A percentile compares a stretch with the other conserved stretches of the same genome.
These are phyloP conservation scores for Arthroderma uncinatum DNA, from an alignment of 2,329 filamentous ascomycete genomes.

Conservation along the genomic window DNA sequence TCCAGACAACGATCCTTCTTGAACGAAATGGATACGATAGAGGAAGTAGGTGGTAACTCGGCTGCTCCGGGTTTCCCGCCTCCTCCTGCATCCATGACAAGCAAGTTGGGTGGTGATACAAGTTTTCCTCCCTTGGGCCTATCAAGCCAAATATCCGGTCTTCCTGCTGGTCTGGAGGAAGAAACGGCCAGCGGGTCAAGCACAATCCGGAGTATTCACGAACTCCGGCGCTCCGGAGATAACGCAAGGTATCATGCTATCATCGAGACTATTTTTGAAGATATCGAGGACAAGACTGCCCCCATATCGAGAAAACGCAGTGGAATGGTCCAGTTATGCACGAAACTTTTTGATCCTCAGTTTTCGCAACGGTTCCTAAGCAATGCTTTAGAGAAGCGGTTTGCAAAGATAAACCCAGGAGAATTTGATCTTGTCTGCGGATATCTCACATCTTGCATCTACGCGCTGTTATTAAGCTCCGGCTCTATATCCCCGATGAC, in stretches of 20 bases:
- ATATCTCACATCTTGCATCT: constrained; percentile 26
- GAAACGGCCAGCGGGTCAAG: constrained; percentile 25
- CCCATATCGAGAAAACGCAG: constrained; percentile 41
- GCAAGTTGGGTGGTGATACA: not conserved
- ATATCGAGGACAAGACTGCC: constrained; percentile 41
- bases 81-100: not conserved
- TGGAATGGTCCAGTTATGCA: constrained; percentile 46
- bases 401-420: constrained; percentile 52
- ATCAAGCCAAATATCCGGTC: not conserved
- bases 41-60: constrained; percentile 9
- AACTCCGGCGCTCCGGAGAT: constrained; percentile 48
- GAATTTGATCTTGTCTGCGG: constrained; percentile 43
- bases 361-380: constrained; percentile 51
- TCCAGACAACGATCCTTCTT: constrained; percentile 49
- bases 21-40: constrained; percentile 35
- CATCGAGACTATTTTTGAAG: constrained; percentile 47
- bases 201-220: constrained; percentile 48
- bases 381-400: constrained; percentile 56
- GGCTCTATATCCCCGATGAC: constrained; percentile 22
- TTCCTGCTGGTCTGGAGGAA: constrained; percentile 37
- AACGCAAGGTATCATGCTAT: constrained; percentile 47
- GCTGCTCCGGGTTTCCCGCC: not conserved
- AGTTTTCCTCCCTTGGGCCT: not conserved
- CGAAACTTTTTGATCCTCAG: constrained; percentile 38
- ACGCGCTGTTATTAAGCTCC: constrained; percentile 22